phyloP scores from a whole-genome alignment of 75 land plant genomes.

The Cryptomeria japonica region DNA sequence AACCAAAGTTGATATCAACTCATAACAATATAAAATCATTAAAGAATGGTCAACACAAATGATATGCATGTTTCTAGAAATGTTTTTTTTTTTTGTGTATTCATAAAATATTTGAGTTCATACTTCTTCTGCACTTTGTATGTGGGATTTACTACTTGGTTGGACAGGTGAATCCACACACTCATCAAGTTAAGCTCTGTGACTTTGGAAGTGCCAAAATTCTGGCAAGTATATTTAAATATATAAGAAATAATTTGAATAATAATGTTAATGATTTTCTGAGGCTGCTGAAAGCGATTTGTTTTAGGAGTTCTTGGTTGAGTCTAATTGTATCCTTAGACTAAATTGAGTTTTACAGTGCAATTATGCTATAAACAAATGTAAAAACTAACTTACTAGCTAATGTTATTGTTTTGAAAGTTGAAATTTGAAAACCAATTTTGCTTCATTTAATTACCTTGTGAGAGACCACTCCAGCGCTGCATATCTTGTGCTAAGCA shows the following conservation, averaged over 20 bases:
- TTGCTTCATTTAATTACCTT: too few species aligned
- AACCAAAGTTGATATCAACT: too few species aligned
- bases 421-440: too few species aligned
- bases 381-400: too few species aligned
- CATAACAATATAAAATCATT: too few species aligned
- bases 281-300: background rate
- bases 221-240: constrained; percentile 37
- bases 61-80: background rate
- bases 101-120: background rate
- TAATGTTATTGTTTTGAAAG: too few species aligned
- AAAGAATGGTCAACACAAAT: background rate
- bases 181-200: constrained; percentile 89
- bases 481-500: too few species aligned
- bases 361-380: too few species aligned
- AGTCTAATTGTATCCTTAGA: too few species aligned
- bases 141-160: background rate
- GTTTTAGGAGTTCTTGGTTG: too few species aligned
- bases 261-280: background rate
- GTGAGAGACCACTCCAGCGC: too few species aligned
- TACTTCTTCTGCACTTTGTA: background rate
- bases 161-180: constrained; percentile 84
- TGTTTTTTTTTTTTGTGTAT: background rate
- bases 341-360: too few species aligned
- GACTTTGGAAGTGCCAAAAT: constrained; percentile 97
- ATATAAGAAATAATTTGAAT: background rate